Evolutionary conservation across 352 stramenopile genomes (phyloP), one percentile per base, ranked within the genome.

Genomic region (Phytophthora constricta): DNA sequence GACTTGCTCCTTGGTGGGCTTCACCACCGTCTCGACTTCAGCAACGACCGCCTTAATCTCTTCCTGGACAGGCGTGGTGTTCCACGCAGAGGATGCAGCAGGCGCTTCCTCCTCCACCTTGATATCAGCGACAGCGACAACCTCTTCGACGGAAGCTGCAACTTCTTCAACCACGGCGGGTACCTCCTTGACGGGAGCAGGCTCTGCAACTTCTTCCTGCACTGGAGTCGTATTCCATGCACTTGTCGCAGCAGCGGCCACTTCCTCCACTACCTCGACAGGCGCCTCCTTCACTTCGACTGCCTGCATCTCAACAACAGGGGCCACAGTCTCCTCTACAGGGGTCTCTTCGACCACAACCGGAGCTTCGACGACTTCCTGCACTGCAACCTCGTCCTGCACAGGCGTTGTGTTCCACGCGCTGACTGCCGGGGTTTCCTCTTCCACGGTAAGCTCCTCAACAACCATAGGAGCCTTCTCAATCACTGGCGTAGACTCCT

Each of bases 211-310:
- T 37, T 57, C 50, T 33, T 62, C 45, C 26, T 76, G 45, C 3
- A 72, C 62, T n/a, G 67, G 62, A 1, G 50, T 53, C 8, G 62
- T 39, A 47, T 72, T 79, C 71, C 71, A 79, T 25, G 62, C 62
- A 43, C 49, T 67, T 3, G 37, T 54, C 26, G 59, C 46, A 13
- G 31, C 7, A 7, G 7, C 31, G 31, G 31, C 31, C 19, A 62
- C 51, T 11, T 60, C 48, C 28, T 42, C 27, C 19, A 62, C 51
- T 11, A 64, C 48, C 28, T 42, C 27, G 48, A 50, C 65, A 33
- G 58, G 46, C 14, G 33, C 33, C 17, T 53, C 33, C 14, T 62
- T n/a, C 62, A 56, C 58, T 76, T 79, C 63, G 63, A 77, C 20
- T 58, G 50, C 9, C 65, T 60, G 33, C n/a, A 5, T 45, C 11